These are phyloP conservation scores for Tolypocladium ovalisporum DNA, from an alignment of 2,329 filamentous ascomycete species.

Conservation along the genomic window DNA sequence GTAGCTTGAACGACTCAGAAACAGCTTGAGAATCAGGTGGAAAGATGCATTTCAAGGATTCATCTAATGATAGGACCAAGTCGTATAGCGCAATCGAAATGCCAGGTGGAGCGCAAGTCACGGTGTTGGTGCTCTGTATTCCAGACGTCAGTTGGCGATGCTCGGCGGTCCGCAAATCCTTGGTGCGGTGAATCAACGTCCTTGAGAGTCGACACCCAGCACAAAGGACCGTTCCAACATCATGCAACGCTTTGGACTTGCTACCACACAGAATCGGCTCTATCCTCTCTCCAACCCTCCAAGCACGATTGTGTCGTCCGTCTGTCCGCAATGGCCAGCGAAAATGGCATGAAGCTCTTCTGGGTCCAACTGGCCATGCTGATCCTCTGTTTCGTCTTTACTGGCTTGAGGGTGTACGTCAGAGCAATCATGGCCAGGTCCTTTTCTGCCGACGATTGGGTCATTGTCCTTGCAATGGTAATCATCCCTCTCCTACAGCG, in stretches of 20 bases:
- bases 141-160: no score
- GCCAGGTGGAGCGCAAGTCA: not conserved
- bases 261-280: not conserved
- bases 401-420: conserved; percentile 14
- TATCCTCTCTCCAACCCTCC: no score
- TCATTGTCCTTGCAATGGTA: conserved; percentile 2
- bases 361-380: conserved; percentile 17
- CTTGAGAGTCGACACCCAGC: not conserved
- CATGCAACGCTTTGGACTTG: not conserved
- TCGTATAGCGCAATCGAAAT: not conserved
- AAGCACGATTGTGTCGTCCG: not conserved
- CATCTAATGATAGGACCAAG: no score
- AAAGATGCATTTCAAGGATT: no score
- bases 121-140: not conserved
- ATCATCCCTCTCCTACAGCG: not conserved
- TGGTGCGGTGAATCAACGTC: not conserved
- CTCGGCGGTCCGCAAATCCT: not conserved
- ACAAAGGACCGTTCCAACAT: conserved; percentile 22
- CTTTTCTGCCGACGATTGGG: conserved; percentile 1
- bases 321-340: conserved; percentile 18
- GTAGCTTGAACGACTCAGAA: not conserved
- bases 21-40: not conserved
- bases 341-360: conserved; percentile 8
- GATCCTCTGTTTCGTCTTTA: conserved; percentile 23
- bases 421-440: not conserved